phyloP scores from a whole-genome alignment of 345 rosid species.

The Nasturtium officinale region DNA sequence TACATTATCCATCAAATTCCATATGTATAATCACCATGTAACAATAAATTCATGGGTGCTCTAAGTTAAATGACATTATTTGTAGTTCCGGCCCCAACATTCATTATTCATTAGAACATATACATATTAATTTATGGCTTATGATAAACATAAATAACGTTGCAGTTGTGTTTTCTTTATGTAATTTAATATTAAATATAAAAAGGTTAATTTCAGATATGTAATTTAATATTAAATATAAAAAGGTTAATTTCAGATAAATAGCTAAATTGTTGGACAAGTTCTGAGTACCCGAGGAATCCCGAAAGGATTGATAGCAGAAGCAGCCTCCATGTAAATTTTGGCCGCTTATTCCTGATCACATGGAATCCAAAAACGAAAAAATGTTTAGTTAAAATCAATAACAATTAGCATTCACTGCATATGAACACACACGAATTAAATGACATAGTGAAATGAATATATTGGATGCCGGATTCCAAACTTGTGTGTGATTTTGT shows the following conservation, averaged over 20 bases:
- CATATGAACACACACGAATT: background rate
- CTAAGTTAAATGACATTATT: background rate
- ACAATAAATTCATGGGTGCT: background rate
- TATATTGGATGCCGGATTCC: background rate
- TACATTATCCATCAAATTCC: background rate
- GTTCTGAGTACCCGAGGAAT: slow-evolving; percentile 50
- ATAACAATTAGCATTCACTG: background rate
- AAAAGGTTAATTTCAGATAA: background rate
- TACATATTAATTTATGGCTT: background rate
- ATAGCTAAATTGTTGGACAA: background rate
- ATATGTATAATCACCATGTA: background rate
- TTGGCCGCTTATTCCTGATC: slow-evolving; percentile 50
- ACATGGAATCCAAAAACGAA: slow-evolving; percentile 10
- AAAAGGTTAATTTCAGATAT: background rate
- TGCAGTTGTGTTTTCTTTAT: background rate
- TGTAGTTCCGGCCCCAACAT: background rate
- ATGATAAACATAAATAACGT: background rate
- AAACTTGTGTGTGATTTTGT: background rate
- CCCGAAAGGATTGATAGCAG: slow-evolving; percentile 52
- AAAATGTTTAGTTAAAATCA: background rate
- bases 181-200: too few species aligned
- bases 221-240: too few species aligned
- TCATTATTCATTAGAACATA: background rate
- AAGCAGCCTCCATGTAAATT: slow-evolving; percentile 51
- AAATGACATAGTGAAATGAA: background rate